Conservation (phyloP, 176 grass and related monocot species). For the Rhynchospora pubera region DNA sequence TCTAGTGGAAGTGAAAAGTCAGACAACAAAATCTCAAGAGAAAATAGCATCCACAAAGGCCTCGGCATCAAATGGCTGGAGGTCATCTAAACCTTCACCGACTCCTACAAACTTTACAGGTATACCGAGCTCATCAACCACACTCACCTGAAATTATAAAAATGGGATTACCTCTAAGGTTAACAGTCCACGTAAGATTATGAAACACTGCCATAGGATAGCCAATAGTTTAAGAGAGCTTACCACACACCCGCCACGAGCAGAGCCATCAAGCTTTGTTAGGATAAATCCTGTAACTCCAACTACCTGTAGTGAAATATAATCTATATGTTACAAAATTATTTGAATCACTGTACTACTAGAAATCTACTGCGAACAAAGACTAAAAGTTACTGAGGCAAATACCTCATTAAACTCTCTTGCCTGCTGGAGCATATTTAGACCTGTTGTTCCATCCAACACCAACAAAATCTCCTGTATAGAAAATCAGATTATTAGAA, state of each 20-base stretch:
- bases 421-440: constrained; percentile 94
- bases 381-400: not conserved
- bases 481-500: constrained; percentile 5
- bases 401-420: constrained; percentile 96
- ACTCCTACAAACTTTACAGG: constrained; percentile 92
- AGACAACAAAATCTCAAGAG: constrained; percentile 28
- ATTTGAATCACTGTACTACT: not conserved
- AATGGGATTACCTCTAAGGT: not conserved
- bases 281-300: constrained; percentile 89
- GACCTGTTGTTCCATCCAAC: constrained; percentile 91
- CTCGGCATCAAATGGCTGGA: constrained; percentile 85
- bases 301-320: constrained; percentile 55
- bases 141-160: constrained; percentile 56
- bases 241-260: constrained; percentile 92
- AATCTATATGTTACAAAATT: not conserved
- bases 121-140: constrained; percentile 92
- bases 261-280: constrained; percentile 80
- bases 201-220: not conserved
- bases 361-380: not conserved
- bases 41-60: constrained; percentile 96
- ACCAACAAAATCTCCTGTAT: constrained; percentile 78
- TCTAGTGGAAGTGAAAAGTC: not conserved
- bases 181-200: not conserved
- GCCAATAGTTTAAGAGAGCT: not conserved
- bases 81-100: constrained; percentile 91